Evolutionary conservation across 305 asterid genomes (phyloP), one percentile per base, ranked within the genome.

Genomic region (Fraxinus ornus): DNA sequence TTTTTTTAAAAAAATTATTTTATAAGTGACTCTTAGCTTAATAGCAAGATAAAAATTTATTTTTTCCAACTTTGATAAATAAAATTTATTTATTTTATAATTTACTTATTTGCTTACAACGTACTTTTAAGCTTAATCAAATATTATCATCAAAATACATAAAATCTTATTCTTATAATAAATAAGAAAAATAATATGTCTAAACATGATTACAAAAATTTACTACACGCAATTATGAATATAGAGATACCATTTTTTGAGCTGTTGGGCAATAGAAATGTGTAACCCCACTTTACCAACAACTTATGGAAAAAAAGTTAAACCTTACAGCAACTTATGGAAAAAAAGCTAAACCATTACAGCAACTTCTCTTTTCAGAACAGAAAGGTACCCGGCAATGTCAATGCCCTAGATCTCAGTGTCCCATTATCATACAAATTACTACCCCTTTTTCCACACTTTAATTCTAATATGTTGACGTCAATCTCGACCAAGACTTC

Each of bases 371-470:
- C 89, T 88, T 86, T 86, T 84, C 41, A 84, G 78, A 82, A 80
- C 64, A 83, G 72, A 89, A 90, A 87, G 86, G 86, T 77, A 82
- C 81, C 77, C 83, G 49, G 80, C 77, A 86, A 90, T 88, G 95
- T 91, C 92, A 88, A 90, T 86, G 89, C 88, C 81, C 75, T 84
- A 79, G 91, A 88, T 90, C 88, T 88, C 85, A 87, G 86, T 90
- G 92, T 89, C 90, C 83, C 91, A 85, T 88, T 72, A 88, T 88
- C 87, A 79, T 88, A 41, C 82, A 79, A 81, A 79, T 79, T 75
- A 78, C 44, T 70, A 66, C 79, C 74, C 79, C 76, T 83, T 87
- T 83, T 78, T 30, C 80, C 83, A 55, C 47, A 64, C 76, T 85
- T 84, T 83, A 60, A 77, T 84, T 79, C 52, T 82, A 10, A 72